Evolutionary conservation across 345 rosid genomes (phyloP), one percentile per base, ranked within the genome.

Genomic region (Orychophragmus violaceus): DNA sequence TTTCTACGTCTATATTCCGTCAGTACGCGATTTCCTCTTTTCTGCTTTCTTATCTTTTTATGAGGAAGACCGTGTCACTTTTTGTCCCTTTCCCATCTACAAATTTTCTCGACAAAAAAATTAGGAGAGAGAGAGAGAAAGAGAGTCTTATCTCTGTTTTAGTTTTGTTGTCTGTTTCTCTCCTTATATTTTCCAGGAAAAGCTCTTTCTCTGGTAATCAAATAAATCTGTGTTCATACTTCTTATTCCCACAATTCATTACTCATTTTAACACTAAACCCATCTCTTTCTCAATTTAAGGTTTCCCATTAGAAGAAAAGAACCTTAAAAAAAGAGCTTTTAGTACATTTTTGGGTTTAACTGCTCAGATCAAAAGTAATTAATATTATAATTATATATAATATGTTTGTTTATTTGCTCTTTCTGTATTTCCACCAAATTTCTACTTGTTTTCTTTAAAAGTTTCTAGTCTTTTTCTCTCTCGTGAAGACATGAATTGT

Each of bases 141-240:
- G n/a, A n/a, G 8, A 37, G 8, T 41, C 24, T 28, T 3, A 14
- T 11, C 22, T 61, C 55, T 14, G 23, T 49, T 48, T 59, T 36
- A 13, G 2, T 28, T 25, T 54, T 54, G 18, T 29, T 16, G 35
- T 52, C 59, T n/a, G n/a, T n/a, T n/a, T 68, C 56, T 52, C 44
- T 16, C 56, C 58, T 71, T 25, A 1, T n/a, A 71, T 14, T 72
- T 64, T 49, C 71, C 53, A 3, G 60, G 71, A 57, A 71, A 57
- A 10, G 25, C 33, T 36, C 58, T 37, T 62, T 55, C 57, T 25
- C 35, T 48, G 22, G 2, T 19, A 5, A 24, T 51, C 41, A 69
- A 13, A 19, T 28, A 70, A 63, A 70, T 63, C 75, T 71, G 69
- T 55, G 63, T 71, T 55, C 75, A 71, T 54, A 62, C 57, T 24